These are phyloP conservation scores for Russula abietina DNA, from an alignment of 768 basidiomycete species.

Conservation along the genomic window DNA sequence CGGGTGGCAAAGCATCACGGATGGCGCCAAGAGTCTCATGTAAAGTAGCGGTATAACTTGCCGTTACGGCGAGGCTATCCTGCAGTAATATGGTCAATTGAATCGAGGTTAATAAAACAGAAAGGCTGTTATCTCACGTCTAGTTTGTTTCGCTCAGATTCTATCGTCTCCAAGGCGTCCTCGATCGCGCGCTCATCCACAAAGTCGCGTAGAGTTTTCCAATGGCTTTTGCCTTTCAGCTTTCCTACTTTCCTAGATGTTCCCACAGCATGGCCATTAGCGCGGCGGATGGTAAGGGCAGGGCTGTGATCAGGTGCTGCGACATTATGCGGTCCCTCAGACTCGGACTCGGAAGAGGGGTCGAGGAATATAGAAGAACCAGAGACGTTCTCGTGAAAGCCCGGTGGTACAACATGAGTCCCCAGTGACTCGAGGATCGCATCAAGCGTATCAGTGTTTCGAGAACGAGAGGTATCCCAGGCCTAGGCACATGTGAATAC, in stretches of 20 bases:
- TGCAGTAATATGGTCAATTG: slow-evolving; percentile 29
- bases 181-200: slow-evolving; percentile 81
- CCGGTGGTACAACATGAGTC: slow-evolving; percentile 66
- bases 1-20: slow-evolving; percentile 43
- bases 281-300: slow-evolving; percentile 37
- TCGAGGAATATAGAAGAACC: slow-evolving; percentile 78
- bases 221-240: slow-evolving; percentile 45
- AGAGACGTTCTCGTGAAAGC: slow-evolving; percentile 60
- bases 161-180: slow-evolving; percentile 65
- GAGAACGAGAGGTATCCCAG: slow-evolving; percentile 62
- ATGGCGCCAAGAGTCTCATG: slow-evolving; percentile 50
- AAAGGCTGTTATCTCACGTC: slow-evolving; percentile 45
- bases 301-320: slow-evolving; percentile 35
- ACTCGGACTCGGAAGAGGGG: slow-evolving; percentile 47
- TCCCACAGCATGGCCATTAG: slow-evolving; percentile 20
- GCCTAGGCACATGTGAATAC: slow-evolving; percentile 38
- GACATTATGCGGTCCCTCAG: slow-evolving; percentile 25
- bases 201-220: slow-evolving; percentile 84
- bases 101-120: slow-evolving; percentile 31
- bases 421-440: slow-evolving; percentile 65
- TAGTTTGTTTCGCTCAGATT: slow-evolving; percentile 57
- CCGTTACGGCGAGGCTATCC: slow-evolving; percentile 58
- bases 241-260: slow-evolving; percentile 21
- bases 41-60: slow-evolving; percentile 63
- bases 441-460: slow-evolving; percentile 60